Evolutionary conservation across 2,329 filamentous ascomycete genomes (phyloP).

Genomic region (Diplocarpon rosae): DNA sequence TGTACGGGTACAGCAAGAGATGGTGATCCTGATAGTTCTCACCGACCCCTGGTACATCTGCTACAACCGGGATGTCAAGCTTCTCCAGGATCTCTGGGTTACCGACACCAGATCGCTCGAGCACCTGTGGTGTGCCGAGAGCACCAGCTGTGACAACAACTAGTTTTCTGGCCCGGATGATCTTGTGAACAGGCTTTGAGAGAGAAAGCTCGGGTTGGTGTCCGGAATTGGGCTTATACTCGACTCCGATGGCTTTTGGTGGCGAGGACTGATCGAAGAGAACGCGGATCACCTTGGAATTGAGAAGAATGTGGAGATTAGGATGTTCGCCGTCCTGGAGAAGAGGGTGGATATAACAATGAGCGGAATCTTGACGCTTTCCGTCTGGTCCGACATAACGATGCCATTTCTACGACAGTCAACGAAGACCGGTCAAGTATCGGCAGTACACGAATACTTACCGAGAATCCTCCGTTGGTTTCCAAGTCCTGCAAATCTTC

Average conservation of each 20-base stretch:
- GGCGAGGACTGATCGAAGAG: slow-evolving; percentile 37
- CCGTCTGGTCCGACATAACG: slow-evolving; percentile 41
- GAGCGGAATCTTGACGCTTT: slow-evolving; percentile 46
- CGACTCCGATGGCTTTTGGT: slow-evolving; percentile 45
- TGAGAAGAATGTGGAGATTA: slow-evolving; percentile 47
- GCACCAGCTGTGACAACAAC: slow-evolving; percentile 37
- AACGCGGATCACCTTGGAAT: slow-evolving; percentile 44
- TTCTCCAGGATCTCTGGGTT: slow-evolving; percentile 36
- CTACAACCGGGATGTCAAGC: slow-evolving; percentile 35
- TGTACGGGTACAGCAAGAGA: slow-evolving; percentile 41
- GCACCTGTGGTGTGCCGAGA: slow-evolving; percentile 32
- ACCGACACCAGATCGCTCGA: slow-evolving; percentile 55
- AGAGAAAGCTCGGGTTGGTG: slow-evolving; percentile 29
- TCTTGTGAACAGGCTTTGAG: slow-evolving; percentile 25
- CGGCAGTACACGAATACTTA: slow-evolving; percentile 14
- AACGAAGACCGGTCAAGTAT: slow-evolving; percentile 1
- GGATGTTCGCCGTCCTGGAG: slow-evolving; percentile 38
- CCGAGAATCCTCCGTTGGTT: slow-evolving; percentile 27
- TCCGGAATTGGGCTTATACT: slow-evolving; percentile 40
- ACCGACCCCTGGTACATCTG: slow-evolving; percentile 41
- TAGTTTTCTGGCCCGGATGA: slow-evolving; percentile 41
- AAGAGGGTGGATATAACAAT: slow-evolving; percentile 42
- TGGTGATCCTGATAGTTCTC: slow-evolving; percentile 46
- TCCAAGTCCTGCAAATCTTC: slow-evolving; percentile 43
- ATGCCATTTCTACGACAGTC: slow-evolving; percentile 30